Base-by-base conservation (phyloP, 768 basidiomycete genomes). In the Rhizopogon rudus region DNA sequence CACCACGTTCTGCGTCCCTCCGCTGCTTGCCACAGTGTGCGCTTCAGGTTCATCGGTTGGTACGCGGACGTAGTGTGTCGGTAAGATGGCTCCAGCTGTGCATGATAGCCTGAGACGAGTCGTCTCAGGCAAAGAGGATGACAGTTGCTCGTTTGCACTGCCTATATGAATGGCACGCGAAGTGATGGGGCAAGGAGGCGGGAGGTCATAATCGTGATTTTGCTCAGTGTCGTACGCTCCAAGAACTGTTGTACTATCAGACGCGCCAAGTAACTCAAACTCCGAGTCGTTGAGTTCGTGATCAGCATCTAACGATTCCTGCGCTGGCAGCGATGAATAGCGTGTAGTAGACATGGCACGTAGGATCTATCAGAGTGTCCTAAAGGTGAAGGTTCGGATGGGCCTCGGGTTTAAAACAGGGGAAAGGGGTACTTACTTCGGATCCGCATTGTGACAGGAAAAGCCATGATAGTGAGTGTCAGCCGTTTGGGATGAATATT, bases 171-270 rank as follows among this genome's bases (percentile, higher is more conserved):
- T 87, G 3, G 3, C 25, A 25, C 86, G 86, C 22, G 81, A 73
- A 4, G 87, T 86, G 49, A 69, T 58, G 0, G 80, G 88, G 39
- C 89, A 88, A 5, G 90, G 88, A 1, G 90, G 90, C 1, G 89
- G 87, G 37, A 73, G 77, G 59, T 66, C 73, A 55, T 79, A 80
- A 62, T 87, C 86, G 63, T 86, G 88, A 55, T 85, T 83, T 28
- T 87, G 77, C 67, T 93, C 91, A 66, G 92, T 93, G 68, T 93
- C 87, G 71, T 90, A 90, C 2, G 74, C 68, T 25, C 79, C 80
- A 12, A 80, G 75, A 9, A 59, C 22, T 2, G 55, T 39, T 5
- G 53, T 53, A 51, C 39, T 6, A 28, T 44, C 42, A n/a, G 62
- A 20, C 44, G 25, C 25, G 25, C 25, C 4, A 5, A 25, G 25